Conservation (phyloP, 768 basidiomycete species). For the Kwoniella bestiolae region DNA sequence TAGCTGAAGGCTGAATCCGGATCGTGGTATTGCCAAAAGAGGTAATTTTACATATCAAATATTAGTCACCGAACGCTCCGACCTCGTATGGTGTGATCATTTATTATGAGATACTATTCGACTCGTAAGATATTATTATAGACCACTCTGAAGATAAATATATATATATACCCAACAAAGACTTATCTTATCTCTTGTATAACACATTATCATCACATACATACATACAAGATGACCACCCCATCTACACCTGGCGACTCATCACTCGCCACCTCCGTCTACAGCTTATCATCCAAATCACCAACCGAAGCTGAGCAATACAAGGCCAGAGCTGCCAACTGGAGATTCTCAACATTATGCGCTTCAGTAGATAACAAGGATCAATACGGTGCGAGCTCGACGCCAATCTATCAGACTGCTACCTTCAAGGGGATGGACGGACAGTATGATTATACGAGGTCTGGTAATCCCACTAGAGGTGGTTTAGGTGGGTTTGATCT, state of each 20-base stretch:
- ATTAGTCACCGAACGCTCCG: constrained; percentile 5
- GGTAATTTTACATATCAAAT: neutral
- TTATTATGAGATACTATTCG: no score
- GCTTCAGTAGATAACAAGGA: constrained; percentile 71
- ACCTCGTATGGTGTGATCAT: constrained; percentile 8
- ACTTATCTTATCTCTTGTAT: neutral
- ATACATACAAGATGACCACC: constrained; percentile 28
- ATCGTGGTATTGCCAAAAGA: neutral
- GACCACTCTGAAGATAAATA: neutral
- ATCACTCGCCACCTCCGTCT: constrained; percentile 55
- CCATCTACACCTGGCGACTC: constrained; percentile 42
- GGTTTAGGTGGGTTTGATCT: constrained; percentile 79
- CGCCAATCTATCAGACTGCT: constrained; percentile 96
- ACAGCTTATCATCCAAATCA: constrained; percentile 24
- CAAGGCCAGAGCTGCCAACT: constrained; percentile 39
- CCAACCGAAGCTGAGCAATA: constrained; percentile 36
- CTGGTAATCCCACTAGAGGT: constrained; percentile 94
- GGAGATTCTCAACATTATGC: constrained; percentile 55
- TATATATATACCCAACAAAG: neutral
- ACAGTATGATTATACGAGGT: constrained; percentile 86
- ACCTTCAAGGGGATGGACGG: constrained; percentile 94
- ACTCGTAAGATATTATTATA: no score
- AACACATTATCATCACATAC: neutral
- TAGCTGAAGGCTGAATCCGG: neutral
- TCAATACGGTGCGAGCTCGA: constrained; percentile 89